These are phyloP conservation scores for Claviceps purpurea DNA, from an alignment of 2,329 filamentous ascomycete genomes.

Conservation along the genomic window DNA sequence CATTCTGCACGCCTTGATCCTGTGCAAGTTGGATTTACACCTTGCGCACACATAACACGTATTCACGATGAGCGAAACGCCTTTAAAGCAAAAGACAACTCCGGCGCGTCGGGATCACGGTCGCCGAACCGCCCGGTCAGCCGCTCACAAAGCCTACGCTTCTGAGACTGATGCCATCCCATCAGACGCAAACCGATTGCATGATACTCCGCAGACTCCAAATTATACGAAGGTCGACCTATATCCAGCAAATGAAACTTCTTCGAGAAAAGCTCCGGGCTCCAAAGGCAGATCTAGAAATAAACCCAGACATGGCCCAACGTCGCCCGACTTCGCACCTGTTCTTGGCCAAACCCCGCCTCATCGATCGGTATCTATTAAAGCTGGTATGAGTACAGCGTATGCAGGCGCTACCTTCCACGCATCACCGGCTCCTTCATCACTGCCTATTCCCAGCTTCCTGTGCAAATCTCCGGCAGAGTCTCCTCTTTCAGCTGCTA, in stretches of 20 bases:
- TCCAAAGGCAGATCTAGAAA: conserved; percentile 18
- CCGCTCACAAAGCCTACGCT: conserved; percentile 40
- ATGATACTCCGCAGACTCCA: conserved; percentile 31
- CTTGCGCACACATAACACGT: background rate
- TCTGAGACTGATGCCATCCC: conserved; percentile 39
- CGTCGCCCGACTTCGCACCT: conserved; percentile 29
- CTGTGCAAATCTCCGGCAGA: conserved; percentile 61
- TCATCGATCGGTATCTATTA: conserved; percentile 27
- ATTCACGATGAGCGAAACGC: conserved; percentile 4
- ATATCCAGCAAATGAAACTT: conserved; percentile 14
- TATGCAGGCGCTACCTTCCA: conserved; percentile 95
- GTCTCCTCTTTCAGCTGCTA: conserved; percentile 31
- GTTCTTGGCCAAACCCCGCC: conserved; percentile 29
- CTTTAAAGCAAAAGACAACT: conserved; percentile 12
- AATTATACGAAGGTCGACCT: conserved; percentile 27
- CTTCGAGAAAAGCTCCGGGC: conserved; percentile 16
- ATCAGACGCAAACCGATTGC: conserved; percentile 19
- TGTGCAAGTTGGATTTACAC: background rate
- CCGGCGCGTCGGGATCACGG: conserved; percentile 24
- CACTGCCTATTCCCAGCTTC: conserved; percentile 83
- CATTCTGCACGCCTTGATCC: background rate
- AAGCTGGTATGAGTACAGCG: conserved; percentile 37
- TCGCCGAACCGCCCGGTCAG: conserved; percentile 26
- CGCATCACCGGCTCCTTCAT: conserved; percentile 80
- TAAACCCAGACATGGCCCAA: conserved; percentile 14